Evolutionary conservation across 2,329 filamentous ascomycete species (phyloP).

Genomic region (Rachicladosporium sp.): DNA sequence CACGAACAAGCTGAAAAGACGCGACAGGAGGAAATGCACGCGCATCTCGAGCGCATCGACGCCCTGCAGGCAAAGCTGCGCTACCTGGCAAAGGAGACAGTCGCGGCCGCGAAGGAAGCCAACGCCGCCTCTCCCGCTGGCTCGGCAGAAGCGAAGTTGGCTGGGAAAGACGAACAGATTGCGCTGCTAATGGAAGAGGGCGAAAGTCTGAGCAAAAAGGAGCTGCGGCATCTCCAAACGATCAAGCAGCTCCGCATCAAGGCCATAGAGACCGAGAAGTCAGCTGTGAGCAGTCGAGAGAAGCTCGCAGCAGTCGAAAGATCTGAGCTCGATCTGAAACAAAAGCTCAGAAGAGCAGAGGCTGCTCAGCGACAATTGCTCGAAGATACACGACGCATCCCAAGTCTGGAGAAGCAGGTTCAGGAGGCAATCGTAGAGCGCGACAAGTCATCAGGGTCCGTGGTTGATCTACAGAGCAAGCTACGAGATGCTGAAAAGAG

Average conservation of each 20-base stretch:
- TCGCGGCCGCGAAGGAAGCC: slow-evolving; percentile 60
- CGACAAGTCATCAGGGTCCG: slow-evolving; percentile 41
- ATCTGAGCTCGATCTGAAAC: slow-evolving; percentile 46
- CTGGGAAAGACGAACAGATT: slow-evolving; percentile 84
- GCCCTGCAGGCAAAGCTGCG: slow-evolving; percentile 82
- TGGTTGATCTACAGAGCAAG: slow-evolving; percentile 58
- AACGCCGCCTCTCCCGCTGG: slow-evolving; percentile 50
- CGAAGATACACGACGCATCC: slow-evolving; percentile 48
- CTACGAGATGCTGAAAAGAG: slow-evolving; percentile 55
- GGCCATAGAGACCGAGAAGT: slow-evolving; percentile 39
- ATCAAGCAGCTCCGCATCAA: slow-evolving; percentile 65
- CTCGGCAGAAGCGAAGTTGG: slow-evolving; percentile 63
- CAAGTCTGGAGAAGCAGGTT: slow-evolving; percentile 38
- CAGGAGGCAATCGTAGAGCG: slow-evolving; percentile 21
- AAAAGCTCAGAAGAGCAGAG: slow-evolving; percentile 51
- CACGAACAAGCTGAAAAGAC: slow-evolving; percentile 42
- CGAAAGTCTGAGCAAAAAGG: slow-evolving; percentile 70
- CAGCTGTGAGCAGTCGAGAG: slow-evolving; percentile 38
- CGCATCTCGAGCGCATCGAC: slow-evolving; percentile 80
- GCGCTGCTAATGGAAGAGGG: slow-evolving; percentile 86
- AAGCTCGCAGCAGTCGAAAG: slow-evolving; percentile 56
- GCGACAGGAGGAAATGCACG: slow-evolving; percentile 70
- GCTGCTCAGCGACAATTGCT: slow-evolving; percentile 43
- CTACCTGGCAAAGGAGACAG: slow-evolving; percentile 70
- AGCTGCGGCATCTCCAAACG: slow-evolving; percentile 69